Evolutionary conservation across 441 rosid genomes (phyloP).

Genomic region (Populus hybrid): DNA sequence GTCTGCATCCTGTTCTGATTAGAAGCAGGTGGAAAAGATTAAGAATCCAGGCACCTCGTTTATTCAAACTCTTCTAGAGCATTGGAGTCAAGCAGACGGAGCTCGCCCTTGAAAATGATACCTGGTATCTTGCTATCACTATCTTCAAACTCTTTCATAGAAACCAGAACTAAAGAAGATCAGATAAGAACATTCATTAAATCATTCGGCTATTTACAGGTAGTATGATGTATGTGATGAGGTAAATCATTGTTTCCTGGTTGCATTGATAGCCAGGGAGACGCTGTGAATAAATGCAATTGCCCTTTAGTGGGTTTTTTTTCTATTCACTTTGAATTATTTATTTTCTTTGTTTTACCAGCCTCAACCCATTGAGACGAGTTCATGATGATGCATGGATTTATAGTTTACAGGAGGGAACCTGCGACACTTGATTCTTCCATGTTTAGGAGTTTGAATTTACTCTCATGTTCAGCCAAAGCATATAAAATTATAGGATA

Average conservation of each 20-base stretch:
- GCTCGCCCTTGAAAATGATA: not conserved
- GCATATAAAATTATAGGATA: not conserved
- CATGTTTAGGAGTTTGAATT: not conserved
- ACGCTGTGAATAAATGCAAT: not conserved
- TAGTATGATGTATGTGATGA: not conserved
- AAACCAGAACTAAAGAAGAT: not conserved
- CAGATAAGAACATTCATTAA: not conserved
- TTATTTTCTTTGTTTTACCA: not conserved
- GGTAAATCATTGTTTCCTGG: not conserved
- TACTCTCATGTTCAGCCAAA: not conserved
- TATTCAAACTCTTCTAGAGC: slow-evolving; percentile 25
- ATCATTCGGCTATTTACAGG: not conserved
- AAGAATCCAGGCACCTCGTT: slow-evolving; percentile 40
- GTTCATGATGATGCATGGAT: not conserved
- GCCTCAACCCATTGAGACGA: not conserved
- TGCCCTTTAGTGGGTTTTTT: not conserved
- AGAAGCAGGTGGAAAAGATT: slow-evolving; percentile 71
- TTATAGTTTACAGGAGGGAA: not conserved
- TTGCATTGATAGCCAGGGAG: not conserved
- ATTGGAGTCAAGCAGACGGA: slow-evolving; percentile 2
- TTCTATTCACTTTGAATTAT: not conserved
- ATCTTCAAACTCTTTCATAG: not conserved
- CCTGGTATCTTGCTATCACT: not conserved
- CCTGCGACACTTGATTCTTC: not conserved
- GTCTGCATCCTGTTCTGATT: slow-evolving; percentile 49